These are phyloP conservation scores for Allium fistulosum DNA, from an alignment of 106 monocot species.

Conservation along the genomic window DNA sequence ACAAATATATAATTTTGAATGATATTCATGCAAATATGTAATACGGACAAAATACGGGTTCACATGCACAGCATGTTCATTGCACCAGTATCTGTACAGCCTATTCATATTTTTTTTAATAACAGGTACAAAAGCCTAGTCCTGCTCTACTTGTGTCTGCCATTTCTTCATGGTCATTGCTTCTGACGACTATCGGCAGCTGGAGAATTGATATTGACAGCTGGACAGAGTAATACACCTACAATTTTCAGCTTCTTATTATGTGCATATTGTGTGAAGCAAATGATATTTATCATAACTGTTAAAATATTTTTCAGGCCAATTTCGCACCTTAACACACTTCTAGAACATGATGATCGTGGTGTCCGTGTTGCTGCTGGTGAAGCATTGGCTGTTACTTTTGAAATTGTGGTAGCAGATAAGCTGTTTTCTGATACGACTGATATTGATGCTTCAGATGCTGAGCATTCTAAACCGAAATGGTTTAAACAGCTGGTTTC, in stretches of 20 bases:
- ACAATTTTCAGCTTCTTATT: neutral
- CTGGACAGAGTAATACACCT: slow-evolving; percentile 70
- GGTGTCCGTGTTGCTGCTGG: slow-evolving; percentile 93
- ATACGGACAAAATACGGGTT: too few species aligned
- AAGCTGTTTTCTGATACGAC: slow-evolving; percentile 31
- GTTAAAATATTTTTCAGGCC: slow-evolving; percentile 31
- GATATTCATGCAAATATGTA: too few species aligned
- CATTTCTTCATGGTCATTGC: slow-evolving; percentile 87
- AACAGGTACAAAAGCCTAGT: slow-evolving; percentile 47
- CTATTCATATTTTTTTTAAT: neutral
- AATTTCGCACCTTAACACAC: slow-evolving; percentile 56
- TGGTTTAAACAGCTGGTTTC: slow-evolving; percentile 42
- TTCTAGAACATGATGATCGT: slow-evolving; percentile 78
- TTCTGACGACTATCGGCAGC: slow-evolving; percentile 57
- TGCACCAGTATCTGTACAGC: too few species aligned
- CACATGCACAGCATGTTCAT: too few species aligned
- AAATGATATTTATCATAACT: neutral
- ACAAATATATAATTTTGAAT: too few species aligned
- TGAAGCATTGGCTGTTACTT: slow-evolving; percentile 81
- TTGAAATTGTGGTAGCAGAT: slow-evolving; percentile 59
- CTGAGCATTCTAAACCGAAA: slow-evolving; percentile 29
- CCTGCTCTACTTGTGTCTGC: slow-evolving; percentile 58
- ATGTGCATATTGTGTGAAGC: too few species aligned
- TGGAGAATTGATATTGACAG: slow-evolving; percentile 63
- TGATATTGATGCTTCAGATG: slow-evolving; percentile 14